Conservation (phyloP, 345 rosid species). For the Nephelium lappaceum region DNA sequence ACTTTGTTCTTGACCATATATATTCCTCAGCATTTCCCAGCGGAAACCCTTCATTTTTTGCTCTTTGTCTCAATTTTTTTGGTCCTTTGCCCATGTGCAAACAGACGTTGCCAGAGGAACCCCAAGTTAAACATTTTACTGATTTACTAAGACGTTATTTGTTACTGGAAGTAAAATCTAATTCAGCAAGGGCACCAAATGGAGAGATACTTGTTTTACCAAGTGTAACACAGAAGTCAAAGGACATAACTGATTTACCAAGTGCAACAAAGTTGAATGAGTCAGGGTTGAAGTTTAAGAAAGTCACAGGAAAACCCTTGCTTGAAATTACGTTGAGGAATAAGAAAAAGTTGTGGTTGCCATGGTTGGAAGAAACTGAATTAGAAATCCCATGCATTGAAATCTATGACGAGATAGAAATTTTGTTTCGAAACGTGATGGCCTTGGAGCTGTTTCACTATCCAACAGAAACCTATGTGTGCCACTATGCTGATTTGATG, state of each 20-base stretch:
- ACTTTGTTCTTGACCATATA: neutral
- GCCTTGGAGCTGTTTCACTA: constrained; percentile 20
- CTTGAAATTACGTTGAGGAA: neutral
- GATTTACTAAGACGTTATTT: neutral
- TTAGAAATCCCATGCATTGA: neutral
- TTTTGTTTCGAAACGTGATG: constrained; percentile 19
- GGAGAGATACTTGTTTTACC: too few species aligned
- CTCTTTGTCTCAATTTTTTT: neutral
- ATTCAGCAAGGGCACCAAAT: too few species aligned
- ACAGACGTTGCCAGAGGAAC: neutral
- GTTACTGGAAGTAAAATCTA: neutral
- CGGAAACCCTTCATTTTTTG: neutral
- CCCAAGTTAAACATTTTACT: constrained; percentile 6
- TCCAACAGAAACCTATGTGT: neutral
- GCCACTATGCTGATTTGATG: constrained; percentile 2
- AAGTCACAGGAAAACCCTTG: neutral
- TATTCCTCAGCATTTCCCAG: neutral
- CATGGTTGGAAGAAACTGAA: neutral
- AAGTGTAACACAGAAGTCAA: too few species aligned
- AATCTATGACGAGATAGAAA: constrained; percentile 16
- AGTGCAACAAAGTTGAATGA: constrained; percentile 11
- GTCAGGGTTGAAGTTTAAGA: constrained; percentile 17
- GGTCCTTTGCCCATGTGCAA: neutral
- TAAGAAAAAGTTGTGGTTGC: neutral
- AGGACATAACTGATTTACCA: neutral